Percentiles rank a stretch among this genome's conserved stretches.
Conservation (phyloP, 2,329 filamentous ascomycete genomes). For the Trichoderma lentiforme region DNA sequence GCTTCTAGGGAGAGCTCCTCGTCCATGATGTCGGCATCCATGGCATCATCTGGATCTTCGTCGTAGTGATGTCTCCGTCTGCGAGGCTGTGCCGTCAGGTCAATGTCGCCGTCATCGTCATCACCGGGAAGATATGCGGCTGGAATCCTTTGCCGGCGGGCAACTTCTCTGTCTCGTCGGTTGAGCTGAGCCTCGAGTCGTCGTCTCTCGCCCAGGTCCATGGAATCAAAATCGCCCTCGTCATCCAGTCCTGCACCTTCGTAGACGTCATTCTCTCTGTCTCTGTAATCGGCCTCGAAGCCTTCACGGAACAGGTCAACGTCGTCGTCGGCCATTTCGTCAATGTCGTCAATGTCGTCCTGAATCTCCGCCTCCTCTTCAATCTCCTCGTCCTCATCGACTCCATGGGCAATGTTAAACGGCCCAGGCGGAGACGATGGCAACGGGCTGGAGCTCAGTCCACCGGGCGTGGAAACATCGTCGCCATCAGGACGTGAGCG, state of each 20-base stretch:
- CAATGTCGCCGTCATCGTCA: conserved; percentile 78
- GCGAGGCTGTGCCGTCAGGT: conserved; percentile 80
- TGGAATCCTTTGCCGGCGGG: conserved; percentile 63
- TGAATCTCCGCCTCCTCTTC: conserved; percentile 70
- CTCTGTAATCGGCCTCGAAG: conserved; percentile 67
- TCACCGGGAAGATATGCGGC: conserved; percentile 75
- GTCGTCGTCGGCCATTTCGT: conserved; percentile 78
- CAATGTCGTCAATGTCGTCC: conserved; percentile 71
- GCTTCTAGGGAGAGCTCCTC: conserved; percentile 92
- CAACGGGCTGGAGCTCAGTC: conserved; percentile 58
- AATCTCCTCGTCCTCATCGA: conserved; percentile 68
- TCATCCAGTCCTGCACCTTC: conserved; percentile 72
- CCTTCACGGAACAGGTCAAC: conserved; percentile 74
- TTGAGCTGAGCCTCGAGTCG: conserved; percentile 70
- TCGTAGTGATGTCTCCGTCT: conserved; percentile 88
- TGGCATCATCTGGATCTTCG: conserved; percentile 87
- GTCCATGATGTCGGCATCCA: conserved; percentile 91
- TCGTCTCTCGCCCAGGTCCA: conserved; percentile 64
- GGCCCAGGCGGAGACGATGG: conserved; percentile 61
- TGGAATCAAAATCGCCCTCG: conserved; percentile 67
- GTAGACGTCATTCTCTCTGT: conserved; percentile 66
- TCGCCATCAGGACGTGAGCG: conserved; percentile 51
- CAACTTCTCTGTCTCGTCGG: conserved; percentile 69
- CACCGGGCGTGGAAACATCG: conserved; percentile 50
- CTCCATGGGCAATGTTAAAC: conserved; percentile 62